These are phyloP conservation scores for Coemansia javaensis DNA, from an alignment of 192 early-diverging fungal species.

Conservation along the genomic window DNA sequence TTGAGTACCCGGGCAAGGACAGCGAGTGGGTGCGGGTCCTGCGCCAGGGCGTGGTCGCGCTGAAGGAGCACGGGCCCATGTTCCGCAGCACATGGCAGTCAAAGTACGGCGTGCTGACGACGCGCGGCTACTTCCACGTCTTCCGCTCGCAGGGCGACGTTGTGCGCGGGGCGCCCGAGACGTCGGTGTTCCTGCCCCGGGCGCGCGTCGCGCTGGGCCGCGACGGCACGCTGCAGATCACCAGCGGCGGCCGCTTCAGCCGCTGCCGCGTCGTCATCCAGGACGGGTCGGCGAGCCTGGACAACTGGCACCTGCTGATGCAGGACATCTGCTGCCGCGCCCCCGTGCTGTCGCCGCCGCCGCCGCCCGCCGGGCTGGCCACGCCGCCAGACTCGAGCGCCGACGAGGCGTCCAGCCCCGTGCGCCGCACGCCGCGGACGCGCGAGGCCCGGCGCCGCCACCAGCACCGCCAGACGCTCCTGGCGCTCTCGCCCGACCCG, in stretches of 20 bases:
- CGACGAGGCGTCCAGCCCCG: too few species aligned
- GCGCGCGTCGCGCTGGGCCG: slow-evolving; percentile 20
- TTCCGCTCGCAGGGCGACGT: slow-evolving; percentile 50
- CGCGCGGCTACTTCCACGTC: slow-evolving; percentile 44
- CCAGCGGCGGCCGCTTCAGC: slow-evolving; percentile 29
- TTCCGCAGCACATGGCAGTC: slow-evolving; percentile 49
- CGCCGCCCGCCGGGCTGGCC: slow-evolving; percentile 12
- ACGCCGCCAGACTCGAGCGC: slow-evolving; percentile 34
- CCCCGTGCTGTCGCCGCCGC: not conserved
- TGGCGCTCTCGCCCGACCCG: not conserved
- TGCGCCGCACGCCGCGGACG: not conserved
- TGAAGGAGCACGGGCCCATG: slow-evolving; percentile 36
- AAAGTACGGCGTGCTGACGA: slow-evolving; percentile 46
- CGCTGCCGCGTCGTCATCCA: slow-evolving; percentile 42
- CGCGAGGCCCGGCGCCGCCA: not conserved
- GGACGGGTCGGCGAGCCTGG: slow-evolving; percentile 26
- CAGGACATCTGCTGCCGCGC: slow-evolving; percentile 12
- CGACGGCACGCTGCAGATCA: slow-evolving; percentile 29
- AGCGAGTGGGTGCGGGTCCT: slow-evolving; percentile 37
- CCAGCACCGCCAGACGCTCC: too few species aligned
- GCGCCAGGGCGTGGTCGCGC: slow-evolving; percentile 43
- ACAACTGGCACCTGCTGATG: slow-evolving; percentile 38
- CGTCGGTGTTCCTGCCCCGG: slow-evolving; percentile 37
- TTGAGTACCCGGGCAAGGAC: slow-evolving; percentile 10
- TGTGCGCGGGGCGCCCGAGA: slow-evolving; percentile 36